These are phyloP conservation scores for Fusarium tricinctum DNA, from an alignment of 2,329 filamentous ascomycete genomes.

Conservation along the genomic window DNA sequence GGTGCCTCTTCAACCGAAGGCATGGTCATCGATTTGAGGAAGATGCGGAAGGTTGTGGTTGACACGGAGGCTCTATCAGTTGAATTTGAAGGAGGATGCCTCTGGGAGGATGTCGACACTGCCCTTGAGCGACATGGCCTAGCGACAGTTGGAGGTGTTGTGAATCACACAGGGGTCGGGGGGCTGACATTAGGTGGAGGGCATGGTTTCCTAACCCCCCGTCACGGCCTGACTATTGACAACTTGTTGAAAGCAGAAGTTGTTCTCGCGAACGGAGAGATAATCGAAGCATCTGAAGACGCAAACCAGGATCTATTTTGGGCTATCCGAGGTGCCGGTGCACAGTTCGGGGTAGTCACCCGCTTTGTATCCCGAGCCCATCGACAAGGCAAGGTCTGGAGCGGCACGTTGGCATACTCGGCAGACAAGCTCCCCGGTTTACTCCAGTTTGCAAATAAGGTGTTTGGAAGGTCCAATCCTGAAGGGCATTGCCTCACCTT, in stretches of 20 bases:
- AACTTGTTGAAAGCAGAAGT: constrained; percentile 57
- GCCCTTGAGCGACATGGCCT: constrained; percentile 63
- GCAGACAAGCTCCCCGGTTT: constrained; percentile 46
- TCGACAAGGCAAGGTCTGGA: constrained; percentile 52
- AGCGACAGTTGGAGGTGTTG: constrained; percentile 72
- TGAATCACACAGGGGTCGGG: constrained; percentile 73
- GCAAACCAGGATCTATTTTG: constrained; percentile 62
- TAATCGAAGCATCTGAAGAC: constrained; percentile 56
- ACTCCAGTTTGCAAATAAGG: constrained; percentile 40
- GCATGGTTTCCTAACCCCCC: constrained; percentile 68
- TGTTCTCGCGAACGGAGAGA: constrained; percentile 55
- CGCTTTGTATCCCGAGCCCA: constrained; percentile 53
- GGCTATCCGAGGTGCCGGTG: constrained; percentile 63
- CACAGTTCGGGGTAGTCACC: constrained; percentile 60
- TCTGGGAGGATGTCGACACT: constrained; percentile 68
- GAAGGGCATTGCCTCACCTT: constrained; percentile 46
- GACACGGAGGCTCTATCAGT: constrained; percentile 60
- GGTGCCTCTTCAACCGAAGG: constrained; percentile 64
- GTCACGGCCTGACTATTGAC: constrained; percentile 66
- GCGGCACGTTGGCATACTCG: constrained; percentile 49
- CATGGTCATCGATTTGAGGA: constrained; percentile 67
- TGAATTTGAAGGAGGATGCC: constrained; percentile 63
- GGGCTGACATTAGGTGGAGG: constrained; percentile 71
- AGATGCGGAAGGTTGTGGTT: constrained; percentile 64
- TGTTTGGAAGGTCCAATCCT: constrained; percentile 34